A percentile compares a stretch with the other conserved stretches of the same genome.
These are phyloP conservation scores for Fusarium graminum DNA, from an alignment of 2,329 filamentous ascomycete species.

Conservation along the genomic window DNA sequence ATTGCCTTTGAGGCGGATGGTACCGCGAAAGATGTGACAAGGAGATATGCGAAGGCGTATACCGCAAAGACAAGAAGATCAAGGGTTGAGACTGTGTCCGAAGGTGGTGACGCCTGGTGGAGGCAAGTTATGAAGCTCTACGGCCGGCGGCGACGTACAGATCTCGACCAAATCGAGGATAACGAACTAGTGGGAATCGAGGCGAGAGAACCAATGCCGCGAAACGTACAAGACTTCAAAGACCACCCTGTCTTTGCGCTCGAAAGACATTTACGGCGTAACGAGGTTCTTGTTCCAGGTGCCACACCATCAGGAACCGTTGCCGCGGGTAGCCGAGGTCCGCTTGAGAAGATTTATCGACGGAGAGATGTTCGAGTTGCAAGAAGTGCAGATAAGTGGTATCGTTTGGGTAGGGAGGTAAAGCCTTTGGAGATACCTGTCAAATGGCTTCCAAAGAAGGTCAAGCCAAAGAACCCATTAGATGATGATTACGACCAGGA, in stretches of 20 bases:
- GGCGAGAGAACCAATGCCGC: slow-evolving; percentile 84
- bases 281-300: slow-evolving; percentile 83
- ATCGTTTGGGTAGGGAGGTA: slow-evolving; percentile 84
- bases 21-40: slow-evolving; percentile 85
- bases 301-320: slow-evolving; percentile 82
- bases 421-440: slow-evolving; percentile 82
- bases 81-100: slow-evolving; percentile 76
- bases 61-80: slow-evolving; percentile 88
- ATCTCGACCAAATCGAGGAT: slow-evolving; percentile 87
- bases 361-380: slow-evolving; percentile 83
- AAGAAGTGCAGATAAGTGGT: slow-evolving; percentile 89
- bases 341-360: slow-evolving; percentile 83
- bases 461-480: slow-evolving; percentile 49
- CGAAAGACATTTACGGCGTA: slow-evolving; percentile 83
- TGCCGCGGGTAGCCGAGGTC: slow-evolving; percentile 71
- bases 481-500: slow-evolving; percentile 50
- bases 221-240: slow-evolving; percentile 88
- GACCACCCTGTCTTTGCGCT: slow-evolving; percentile 86
- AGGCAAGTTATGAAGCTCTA: slow-evolving; percentile 64
- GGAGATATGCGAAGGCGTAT: slow-evolving; percentile 87
- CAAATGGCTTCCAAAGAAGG: slow-evolving; percentile 74
- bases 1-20: slow-evolving; percentile 87
- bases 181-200: slow-evolving; percentile 79
- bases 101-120: slow-evolving; percentile 67
- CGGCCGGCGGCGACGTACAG: slow-evolving; percentile 58